A percentile compares a stretch with the other conserved stretches of the same genome.
Evolutionary conservation across 2,329 filamentous ascomycete genomes (phyloP).

Genomic region (Herpotrichia juniperi): DNA sequence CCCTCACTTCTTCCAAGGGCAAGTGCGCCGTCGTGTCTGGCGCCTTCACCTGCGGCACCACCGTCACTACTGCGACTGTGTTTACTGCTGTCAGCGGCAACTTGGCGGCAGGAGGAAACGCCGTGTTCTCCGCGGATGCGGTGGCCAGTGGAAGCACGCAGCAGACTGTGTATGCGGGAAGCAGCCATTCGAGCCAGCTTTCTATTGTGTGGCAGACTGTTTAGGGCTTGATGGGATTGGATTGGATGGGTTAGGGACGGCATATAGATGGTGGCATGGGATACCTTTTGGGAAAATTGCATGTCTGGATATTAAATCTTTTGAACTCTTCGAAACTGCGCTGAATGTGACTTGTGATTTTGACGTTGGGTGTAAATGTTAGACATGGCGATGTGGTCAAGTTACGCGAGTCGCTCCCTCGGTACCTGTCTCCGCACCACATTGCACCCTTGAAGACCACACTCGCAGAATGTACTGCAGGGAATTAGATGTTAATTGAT

Average conservation of each 20-base stretch:
- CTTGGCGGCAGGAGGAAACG: slow-evolving; percentile 47
- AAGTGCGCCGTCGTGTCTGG: slow-evolving; percentile 61
- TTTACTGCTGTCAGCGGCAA: slow-evolving; percentile 47
- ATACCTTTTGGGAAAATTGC: background rate
- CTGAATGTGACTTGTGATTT: too few species aligned
- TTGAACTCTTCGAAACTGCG: too few species aligned
- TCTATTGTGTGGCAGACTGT: slow-evolving; percentile 47
- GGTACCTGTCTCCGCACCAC: slow-evolving; percentile 17
- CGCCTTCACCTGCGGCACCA: slow-evolving; percentile 61
- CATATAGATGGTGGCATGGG: background rate
- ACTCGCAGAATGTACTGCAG: background rate
- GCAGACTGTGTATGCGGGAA: slow-evolving; percentile 50
- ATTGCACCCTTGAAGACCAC: slow-evolving; percentile 1
- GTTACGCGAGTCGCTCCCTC: slow-evolving; percentile 13
- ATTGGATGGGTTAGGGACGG: background rate
- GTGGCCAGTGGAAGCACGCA: slow-evolving; percentile 52
- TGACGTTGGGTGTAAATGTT: background rate
- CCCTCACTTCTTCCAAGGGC: slow-evolving; percentile 40
- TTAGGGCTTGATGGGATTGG: slow-evolving; percentile 5
- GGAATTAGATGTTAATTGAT: background rate
- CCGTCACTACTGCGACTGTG: slow-evolving; percentile 49
- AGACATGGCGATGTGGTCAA: slow-evolving; percentile 4
- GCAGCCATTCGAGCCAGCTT: slow-evolving; percentile 34
- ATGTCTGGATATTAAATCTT: too few species aligned
- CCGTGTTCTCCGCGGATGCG: slow-evolving; percentile 51